A percentile compares a stretch with the other conserved stretches of the same genome.
phyloP scores from a whole-genome alignment of 164 flowering plant genomes.

The Akebia trifoliata region DNA sequence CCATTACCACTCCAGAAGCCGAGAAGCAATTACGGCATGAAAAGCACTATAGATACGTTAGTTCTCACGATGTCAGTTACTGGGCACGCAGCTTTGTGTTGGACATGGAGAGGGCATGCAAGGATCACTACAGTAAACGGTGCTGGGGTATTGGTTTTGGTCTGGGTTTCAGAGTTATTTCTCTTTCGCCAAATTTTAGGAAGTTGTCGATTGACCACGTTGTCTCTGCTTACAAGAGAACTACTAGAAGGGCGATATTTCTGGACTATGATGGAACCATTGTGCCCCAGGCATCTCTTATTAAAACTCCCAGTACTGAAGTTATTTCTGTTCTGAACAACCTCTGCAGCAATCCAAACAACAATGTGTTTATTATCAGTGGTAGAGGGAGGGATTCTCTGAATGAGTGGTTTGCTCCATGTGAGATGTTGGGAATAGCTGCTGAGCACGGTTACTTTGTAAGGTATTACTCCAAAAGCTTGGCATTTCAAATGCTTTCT shows the following conservation, averaged over 20 bases:
- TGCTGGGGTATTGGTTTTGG: conserved; percentile 74
- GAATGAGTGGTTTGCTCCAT: conserved; percentile 52
- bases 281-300: conserved; percentile 43
- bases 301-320: conserved; percentile 46
- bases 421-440: conserved; percentile 57
- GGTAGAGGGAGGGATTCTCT: conserved; percentile 53
- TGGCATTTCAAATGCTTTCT: too few species aligned
- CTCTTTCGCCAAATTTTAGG: conserved; percentile 61
- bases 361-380: conserved; percentile 66
- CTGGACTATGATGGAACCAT: conserved; percentile 72
- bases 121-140: conserved; percentile 47
- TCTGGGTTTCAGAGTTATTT: conserved; percentile 51
- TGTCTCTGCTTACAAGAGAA: conserved; percentile 47
- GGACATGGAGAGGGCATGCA: conserved; percentile 61
- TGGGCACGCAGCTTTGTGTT: conserved; percentile 63
- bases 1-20: conserved; percentile 40
- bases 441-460: conserved; percentile 71
- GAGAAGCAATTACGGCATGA: conserved; percentile 64
- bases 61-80: conserved; percentile 60
- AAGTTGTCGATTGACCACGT: conserved; percentile 44
- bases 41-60: too few species aligned
- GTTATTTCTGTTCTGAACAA: conserved; percentile 40
- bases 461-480: too few species aligned
- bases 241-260: conserved; percentile 54
- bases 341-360: conserved; percentile 51